A percentile compares a stretch with the other conserved stretches of the same genome.
phyloP scores from a whole-genome alignment of 2,329 filamentous ascomycete species.

The Aspergillus persii region DNA sequence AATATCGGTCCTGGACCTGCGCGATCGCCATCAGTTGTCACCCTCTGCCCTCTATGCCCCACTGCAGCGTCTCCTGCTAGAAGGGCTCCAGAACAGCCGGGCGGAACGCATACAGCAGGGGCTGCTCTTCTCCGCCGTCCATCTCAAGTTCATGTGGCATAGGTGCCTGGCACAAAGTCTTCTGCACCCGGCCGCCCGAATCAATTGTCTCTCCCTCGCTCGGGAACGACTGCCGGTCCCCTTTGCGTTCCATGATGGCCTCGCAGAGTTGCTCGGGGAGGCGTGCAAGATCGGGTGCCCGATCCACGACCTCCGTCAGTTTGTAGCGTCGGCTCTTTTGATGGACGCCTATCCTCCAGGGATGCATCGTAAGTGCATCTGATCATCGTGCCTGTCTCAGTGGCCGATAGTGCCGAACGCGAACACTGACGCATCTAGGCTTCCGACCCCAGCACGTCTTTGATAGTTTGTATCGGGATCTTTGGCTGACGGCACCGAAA shows the following conservation, averaged over 20 bases:
- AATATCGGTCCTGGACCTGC: constrained; percentile 12
- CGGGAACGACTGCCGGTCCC: constrained; percentile 5
- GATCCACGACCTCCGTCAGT: background rate
- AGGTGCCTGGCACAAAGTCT: background rate
- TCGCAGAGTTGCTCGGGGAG: constrained; percentile 4
- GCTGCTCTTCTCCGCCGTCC: constrained; percentile 13
- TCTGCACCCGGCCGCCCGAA: background rate
- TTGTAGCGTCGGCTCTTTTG: constrained; percentile 17
- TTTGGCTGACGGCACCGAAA: constrained; percentile 1
- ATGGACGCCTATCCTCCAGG: constrained; percentile 22
- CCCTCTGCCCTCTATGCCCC: constrained; percentile 13
- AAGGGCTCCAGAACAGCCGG: constrained; percentile 3
- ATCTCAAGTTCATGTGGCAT: constrained; percentile 12
- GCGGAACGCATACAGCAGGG: background rate
- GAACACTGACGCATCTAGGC: background rate
- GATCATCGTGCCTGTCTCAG: background rate
- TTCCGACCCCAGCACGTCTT: constrained; percentile 6
- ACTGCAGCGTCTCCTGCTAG: constrained; percentile 10
- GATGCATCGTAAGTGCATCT: constrained; percentile 17
- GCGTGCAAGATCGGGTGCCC: background rate
- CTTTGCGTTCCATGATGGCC: background rate
- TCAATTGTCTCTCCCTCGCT: constrained; percentile 6
- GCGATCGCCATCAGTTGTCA: constrained; percentile 11
- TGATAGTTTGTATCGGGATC: constrained; percentile 1
- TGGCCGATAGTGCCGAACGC: background rate